These are phyloP conservation scores for Blastocystis sp. DNA, from an alignment of 352 stramenopile species.

Conservation along the genomic window DNA sequence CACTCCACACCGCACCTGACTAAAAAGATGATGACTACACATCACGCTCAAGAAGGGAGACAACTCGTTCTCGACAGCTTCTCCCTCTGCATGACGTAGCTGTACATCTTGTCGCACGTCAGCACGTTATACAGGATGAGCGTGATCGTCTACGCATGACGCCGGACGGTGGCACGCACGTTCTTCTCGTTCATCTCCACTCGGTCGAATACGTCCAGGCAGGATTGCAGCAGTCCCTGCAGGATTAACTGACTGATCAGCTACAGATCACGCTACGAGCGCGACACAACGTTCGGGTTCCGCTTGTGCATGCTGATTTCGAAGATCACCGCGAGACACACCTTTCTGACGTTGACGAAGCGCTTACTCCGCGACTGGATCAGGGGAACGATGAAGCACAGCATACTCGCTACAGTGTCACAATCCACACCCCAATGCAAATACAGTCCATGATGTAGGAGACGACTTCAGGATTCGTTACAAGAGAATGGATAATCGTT, in stretches of 20 bases:
- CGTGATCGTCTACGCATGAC: slow-evolving; percentile 10
- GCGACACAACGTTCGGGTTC: not conserved
- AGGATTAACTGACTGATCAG: slow-evolving; percentile 11
- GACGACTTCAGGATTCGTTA: slow-evolving; percentile 21
- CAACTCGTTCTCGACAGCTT: not conserved
- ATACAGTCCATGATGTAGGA: slow-evolving; percentile 14
- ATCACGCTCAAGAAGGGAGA: not conserved
- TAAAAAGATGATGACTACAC: not conserved
- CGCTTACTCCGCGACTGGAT: slow-evolving; percentile 30
- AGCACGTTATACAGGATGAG: slow-evolving; percentile 63
- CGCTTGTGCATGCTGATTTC: slow-evolving; percentile 33
- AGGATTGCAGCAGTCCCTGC: not conserved
- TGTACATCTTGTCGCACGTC: not conserved
- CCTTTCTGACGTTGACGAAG: slow-evolving; percentile 57
- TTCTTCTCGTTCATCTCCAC: slow-evolving; percentile 48
- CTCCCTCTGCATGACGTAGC: not conserved
- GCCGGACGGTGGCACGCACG: not conserved
- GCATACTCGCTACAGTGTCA: slow-evolving; percentile 33
- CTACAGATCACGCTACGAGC: not conserved
- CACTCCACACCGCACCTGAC: not conserved
- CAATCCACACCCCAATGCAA: not conserved
- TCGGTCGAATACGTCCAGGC: slow-evolving; percentile 30
- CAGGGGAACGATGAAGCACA: slow-evolving; percentile 61
- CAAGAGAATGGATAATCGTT: slow-evolving; percentile 53
- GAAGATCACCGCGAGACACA: slow-evolving; percentile 40